Conservation (phyloP, 1,284 basidiomycete genomes). For the Cystobasidium slooffiae region DNA sequence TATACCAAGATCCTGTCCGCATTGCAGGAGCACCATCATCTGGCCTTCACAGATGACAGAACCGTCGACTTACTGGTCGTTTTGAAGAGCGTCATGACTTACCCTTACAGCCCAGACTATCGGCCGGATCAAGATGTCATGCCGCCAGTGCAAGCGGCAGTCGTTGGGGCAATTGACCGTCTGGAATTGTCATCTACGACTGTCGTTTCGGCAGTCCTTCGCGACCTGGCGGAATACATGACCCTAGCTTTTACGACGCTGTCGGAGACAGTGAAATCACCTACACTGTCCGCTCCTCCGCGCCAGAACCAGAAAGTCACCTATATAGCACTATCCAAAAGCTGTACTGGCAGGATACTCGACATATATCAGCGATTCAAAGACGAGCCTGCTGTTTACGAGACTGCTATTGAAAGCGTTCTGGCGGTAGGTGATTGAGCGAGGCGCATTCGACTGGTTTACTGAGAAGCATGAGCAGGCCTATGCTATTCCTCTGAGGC, state of each 20-base stretch:
- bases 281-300: constrained; percentile 26
- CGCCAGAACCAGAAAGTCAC: constrained; percentile 65
- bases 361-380: constrained; percentile 67
- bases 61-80: constrained; percentile 73
- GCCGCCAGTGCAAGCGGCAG: constrained; percentile 74
- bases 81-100: constrained; percentile 79
- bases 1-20: constrained; percentile 70
- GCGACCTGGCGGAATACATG: constrained; percentile 80
- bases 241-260: constrained; percentile 81
- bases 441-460: neutral
- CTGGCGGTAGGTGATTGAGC: constrained; percentile 66
- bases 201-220: constrained; percentile 72
- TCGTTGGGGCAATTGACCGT: constrained; percentile 69
- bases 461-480: constrained; percentile 62
- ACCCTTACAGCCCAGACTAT: constrained; percentile 80
- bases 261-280: constrained; percentile 63
- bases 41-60: constrained; percentile 61
- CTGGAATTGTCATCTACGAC: constrained; percentile 68
- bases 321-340: constrained; percentile 84
- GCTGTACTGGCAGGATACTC: constrained; percentile 78
- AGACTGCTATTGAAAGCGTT: constrained; percentile 77
- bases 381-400: constrained; percentile 68
- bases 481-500: constrained; percentile 84
- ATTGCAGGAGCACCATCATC: constrained; percentile 52
- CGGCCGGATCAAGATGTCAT: constrained; percentile 81